phyloP scores from a whole-genome alignment of 1,139 yeast species.

The Yamadazyma songkhlaensis region DNA sequence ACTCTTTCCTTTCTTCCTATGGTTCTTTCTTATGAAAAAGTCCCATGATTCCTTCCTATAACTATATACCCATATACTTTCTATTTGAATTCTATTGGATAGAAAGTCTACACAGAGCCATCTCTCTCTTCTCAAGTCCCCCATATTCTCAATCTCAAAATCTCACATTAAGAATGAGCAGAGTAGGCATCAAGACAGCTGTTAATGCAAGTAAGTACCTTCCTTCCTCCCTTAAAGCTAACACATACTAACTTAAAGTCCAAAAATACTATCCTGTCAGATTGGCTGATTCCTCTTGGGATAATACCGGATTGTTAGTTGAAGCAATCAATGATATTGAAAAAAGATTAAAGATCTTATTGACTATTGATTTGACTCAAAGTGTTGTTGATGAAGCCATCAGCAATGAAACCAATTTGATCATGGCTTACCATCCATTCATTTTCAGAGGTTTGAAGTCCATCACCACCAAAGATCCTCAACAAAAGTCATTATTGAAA shows the following conservation, averaged over 20 bases:
- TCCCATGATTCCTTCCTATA: too few species aligned
- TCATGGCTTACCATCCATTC: conserved; percentile 93
- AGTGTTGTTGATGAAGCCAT: conserved; percentile 87
- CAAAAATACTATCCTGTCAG: conserved; percentile 70
- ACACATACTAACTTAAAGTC: conserved; percentile 20
- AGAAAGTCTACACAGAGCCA: too few species aligned
- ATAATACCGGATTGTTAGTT: conserved; percentile 84
- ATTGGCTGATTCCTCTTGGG: conserved; percentile 88
- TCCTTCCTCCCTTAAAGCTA: not conserved
- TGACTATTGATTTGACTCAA: conserved; percentile 83
- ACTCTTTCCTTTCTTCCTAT: too few species aligned
- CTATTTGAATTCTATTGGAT: too few species aligned
- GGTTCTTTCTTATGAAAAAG: too few species aligned
- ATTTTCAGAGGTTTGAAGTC: conserved; percentile 85
- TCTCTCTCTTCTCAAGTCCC: too few species aligned
- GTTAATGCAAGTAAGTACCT: conserved; percentile 9
- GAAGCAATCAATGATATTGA: conserved; percentile 45
- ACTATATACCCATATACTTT: too few species aligned
- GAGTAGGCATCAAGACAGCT: conserved; percentile 8
- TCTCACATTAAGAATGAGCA: conserved; percentile 6
- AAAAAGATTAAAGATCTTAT: conserved; percentile 47
- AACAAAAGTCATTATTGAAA: conserved; percentile 71
- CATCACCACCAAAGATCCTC: conserved; percentile 68
- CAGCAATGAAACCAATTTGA: conserved; percentile 41
- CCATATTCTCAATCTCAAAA: too few species aligned